Conservation (phyloP, 2,329 filamentous ascomycete species). For the Colletotrichum sp. region DNA sequence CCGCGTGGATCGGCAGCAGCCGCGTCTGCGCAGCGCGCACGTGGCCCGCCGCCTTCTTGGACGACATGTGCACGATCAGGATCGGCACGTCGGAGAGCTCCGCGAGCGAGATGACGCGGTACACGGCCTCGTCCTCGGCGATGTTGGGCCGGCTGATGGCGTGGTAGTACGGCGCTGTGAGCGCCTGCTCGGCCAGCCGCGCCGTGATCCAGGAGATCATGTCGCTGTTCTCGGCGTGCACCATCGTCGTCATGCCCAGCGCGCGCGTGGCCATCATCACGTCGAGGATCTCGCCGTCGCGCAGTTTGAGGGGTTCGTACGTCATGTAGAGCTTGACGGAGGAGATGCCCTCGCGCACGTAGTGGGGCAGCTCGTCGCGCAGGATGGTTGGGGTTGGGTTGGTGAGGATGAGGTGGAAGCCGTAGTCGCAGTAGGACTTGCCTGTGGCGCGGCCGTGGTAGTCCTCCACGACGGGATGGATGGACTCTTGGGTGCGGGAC, state of each 20-base stretch:
- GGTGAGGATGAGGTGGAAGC: constrained; percentile 57
- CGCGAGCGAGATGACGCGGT: constrained; percentile 55
- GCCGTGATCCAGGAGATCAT: constrained; percentile 59
- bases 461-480: constrained; percentile 50
- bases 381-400: constrained; percentile 48
- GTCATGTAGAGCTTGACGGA: constrained; percentile 60
- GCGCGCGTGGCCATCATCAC: constrained; percentile 51
- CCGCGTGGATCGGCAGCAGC: constrained; percentile 55
- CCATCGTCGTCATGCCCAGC: constrained; percentile 46
- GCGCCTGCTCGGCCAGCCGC: constrained; percentile 51
- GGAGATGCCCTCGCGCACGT: constrained; percentile 45
- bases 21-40: constrained; percentile 47
- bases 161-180: constrained; percentile 57
- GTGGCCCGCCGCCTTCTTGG: constrained; percentile 47
- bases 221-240: constrained; percentile 60
- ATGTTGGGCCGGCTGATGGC: constrained; percentile 52
- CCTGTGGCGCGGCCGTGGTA: constrained; percentile 49
- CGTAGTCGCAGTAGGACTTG: constrained; percentile 61
- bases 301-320: constrained; percentile 53
- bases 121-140: constrained; percentile 57
- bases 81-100: constrained; percentile 56
- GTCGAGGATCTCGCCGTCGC: constrained; percentile 53
- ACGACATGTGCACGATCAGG: constrained; percentile 58
- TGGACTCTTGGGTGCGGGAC: constrained; percentile 45
- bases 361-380: constrained; percentile 36